These are phyloP conservation scores for Neckera pumila DNA, from an alignment of 225 moss, liverwort and hornwort species.

Conservation along the genomic window DNA sequence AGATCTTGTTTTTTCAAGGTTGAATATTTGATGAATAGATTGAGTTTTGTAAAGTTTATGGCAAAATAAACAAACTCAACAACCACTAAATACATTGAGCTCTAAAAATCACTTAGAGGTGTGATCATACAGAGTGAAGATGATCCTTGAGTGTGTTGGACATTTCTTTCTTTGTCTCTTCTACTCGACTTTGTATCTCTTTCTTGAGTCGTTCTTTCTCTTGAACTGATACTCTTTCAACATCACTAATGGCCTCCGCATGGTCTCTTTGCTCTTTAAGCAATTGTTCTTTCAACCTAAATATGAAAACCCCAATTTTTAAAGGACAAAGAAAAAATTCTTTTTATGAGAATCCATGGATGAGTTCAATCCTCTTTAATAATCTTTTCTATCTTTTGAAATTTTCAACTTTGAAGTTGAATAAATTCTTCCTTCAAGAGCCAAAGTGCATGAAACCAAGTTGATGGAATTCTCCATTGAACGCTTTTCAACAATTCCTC, in stretches of 20 bases:
- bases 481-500: neutral
- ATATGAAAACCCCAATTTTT: neutral
- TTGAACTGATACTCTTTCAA: constrained; percentile 72
- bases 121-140: constrained; percentile 25
- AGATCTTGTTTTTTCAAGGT: neutral
- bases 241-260: constrained; percentile 74
- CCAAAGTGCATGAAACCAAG: neutral
- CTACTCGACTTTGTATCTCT: constrained; percentile 57
- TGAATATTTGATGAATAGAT: neutral
- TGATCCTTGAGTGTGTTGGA: constrained; percentile 45
- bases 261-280: constrained; percentile 72
- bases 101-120: neutral
- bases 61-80: neutral
- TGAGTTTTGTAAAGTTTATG: neutral
- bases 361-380: neutral
- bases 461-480: neutral
- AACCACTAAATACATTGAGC: too few relatives aligned
- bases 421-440: too few relatives aligned
- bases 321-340: neutral
- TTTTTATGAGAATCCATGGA: neutral
- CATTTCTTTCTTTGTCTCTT: constrained; percentile 68
- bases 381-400: neutral
- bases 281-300: constrained; percentile 42
- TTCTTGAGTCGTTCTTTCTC: constrained; percentile 82
- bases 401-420: neutral